A percentile compares a stretch with the other conserved stretches of the same genome.
Evolutionary conservation across 139 green algal genomes (phyloP).

Genomic region (Chlamydomonas schloesseri): DNA sequence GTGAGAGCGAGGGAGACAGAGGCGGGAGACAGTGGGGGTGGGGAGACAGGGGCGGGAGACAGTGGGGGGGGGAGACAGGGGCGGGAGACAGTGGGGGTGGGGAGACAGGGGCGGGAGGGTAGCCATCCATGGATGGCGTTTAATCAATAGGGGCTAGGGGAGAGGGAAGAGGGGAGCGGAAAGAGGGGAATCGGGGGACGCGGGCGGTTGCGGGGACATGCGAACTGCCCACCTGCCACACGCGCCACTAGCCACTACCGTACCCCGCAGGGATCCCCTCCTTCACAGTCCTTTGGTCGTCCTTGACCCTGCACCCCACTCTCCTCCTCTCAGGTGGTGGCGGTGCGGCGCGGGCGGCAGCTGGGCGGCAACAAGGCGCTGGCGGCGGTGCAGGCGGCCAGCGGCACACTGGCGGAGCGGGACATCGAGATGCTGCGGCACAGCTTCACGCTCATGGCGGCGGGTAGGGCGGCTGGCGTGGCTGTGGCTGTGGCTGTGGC

Average conservation of each 20-base stretch:
- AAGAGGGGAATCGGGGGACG: no score
- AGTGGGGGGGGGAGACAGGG: neutral
- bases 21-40: neutral
- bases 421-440: conserved; percentile 71
- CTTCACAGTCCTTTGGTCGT: no score
- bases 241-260: no score
- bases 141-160: no score
- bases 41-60: neutral
- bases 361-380: conserved; percentile 19
- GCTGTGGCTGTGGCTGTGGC: no score
- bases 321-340: conserved; percentile 21
- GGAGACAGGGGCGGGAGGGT: neutral
- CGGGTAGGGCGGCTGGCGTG: conserved; percentile 34
- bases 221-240: no score
- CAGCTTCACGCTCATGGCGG: conserved; percentile 71
- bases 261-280: no score
- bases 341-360: conserved; percentile 15
- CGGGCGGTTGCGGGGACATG: no score
- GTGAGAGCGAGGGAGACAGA: neutral
- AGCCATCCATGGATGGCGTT: no score
- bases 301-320: no score
- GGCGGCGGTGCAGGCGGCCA: conserved; percentile 39
- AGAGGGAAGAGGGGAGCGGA: no score
- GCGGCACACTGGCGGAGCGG: conserved; percentile 55
- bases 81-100: no score